Conservation (phyloP, 768 basidiomycete species). For the Russula olivacea region DNA sequence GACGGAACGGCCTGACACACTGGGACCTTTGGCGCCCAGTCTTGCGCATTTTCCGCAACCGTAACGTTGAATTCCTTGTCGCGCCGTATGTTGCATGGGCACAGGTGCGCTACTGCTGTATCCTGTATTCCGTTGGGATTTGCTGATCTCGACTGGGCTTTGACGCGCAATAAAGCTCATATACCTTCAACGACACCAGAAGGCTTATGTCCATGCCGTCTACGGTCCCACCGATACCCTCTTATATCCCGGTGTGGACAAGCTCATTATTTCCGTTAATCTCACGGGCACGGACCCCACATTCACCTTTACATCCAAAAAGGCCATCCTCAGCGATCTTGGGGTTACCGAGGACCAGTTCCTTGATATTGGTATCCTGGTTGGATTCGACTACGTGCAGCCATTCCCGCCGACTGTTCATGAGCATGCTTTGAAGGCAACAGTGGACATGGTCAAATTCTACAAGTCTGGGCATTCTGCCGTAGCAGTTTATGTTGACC, state of each 20-base stretch:
- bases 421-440: constrained; percentile 75
- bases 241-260: constrained; percentile 82
- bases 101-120: constrained; percentile 56
- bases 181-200: constrained; percentile 89
- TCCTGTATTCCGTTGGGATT: neutral
- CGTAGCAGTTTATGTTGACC: constrained; percentile 69
- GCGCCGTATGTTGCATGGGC: constrained; percentile 96
- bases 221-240: constrained; percentile 88
- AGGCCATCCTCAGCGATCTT: constrained; percentile 58
- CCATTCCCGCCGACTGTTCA: constrained; percentile 79
- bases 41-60: constrained; percentile 85
- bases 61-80: constrained; percentile 92
- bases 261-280: constrained; percentile 85
- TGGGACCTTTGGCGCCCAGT: constrained; percentile 96
- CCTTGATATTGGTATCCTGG: constrained; percentile 86
- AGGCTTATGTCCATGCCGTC: constrained; percentile 91
- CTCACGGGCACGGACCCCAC: constrained; percentile 58
- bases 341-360: constrained; percentile 82
- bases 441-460: constrained; percentile 88
- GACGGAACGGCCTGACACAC: constrained; percentile 59
- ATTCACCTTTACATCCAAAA: constrained; percentile 84
- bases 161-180: constrained; percentile 55
- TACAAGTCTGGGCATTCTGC: constrained; percentile 86
- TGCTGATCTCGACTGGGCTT: neutral
- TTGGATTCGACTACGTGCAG: constrained; percentile 78